Base-by-base conservation (phyloP, 345 rosid genomes). In the Diplotaxis tenuifolia region DNA sequence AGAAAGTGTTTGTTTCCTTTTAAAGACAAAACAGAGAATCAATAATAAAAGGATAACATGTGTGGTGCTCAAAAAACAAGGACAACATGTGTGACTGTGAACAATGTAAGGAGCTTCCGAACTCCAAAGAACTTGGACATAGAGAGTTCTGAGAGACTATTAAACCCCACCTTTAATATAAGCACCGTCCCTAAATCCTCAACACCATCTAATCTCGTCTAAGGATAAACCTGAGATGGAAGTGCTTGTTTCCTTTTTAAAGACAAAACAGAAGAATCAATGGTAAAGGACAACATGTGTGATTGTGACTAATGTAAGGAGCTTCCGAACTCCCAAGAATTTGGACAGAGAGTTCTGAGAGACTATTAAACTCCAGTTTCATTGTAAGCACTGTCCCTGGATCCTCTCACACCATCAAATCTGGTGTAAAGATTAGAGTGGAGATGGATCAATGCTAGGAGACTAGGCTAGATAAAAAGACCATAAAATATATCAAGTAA, bases 301-400 rank as follows among this genome's bases (percentile, higher is more conserved):
- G 22, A 62, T 16, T 67, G 31, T 47, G 21, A 64, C 32, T 12
- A 14, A 36, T 84, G 62, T 83, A 75, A 36, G 84, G 81, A 71
- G 82, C 70, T 79, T 71, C 81, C 74, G 77, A 85, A 83, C 84
- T 80, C 86, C 84, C 68, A 68, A 75, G 62, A 84, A 76, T 84
- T 74, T 25, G 50, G 61, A 54, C 2, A 28, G 54, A 68, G 38
- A 75, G 82, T 80, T 80, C 81, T 62, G 68, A 74, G 82, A 83
- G 82, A 83, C 78, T 78, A 77, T 76, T 66, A 79, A 85, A 75
- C 82, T 78, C 83, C 82, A 74, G 4, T 73, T 64, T 16, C 2
- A 55, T 28, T 83, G 9, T 83, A 71, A 79, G 86, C 84, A 80
- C 78, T 55, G 72, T 42, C 62, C 3, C 2, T 68, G n/a, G 2